Evolutionary conservation across 1,139 yeast genomes (phyloP).

Genomic region (Hyphopichia buzzinii): DNA sequence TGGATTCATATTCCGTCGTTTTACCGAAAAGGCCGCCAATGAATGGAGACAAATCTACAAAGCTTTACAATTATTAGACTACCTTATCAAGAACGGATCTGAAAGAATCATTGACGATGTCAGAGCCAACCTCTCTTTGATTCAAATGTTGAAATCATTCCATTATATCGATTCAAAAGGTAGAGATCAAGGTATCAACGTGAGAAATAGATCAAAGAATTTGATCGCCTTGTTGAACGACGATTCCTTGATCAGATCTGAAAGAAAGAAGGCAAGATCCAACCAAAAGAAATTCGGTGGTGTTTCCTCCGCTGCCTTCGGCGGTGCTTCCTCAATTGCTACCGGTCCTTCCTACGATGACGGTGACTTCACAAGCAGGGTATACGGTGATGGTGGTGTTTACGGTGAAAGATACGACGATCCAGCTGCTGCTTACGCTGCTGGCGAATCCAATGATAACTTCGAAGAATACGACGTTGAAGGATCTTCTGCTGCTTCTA

Average conservation of each 20-base stretch:
- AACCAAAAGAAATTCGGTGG: slow-evolving; percentile 80
- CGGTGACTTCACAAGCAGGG: slow-evolving; percentile 54
- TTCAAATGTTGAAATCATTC: slow-evolving; percentile 88
- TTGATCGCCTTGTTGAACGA: slow-evolving; percentile 70
- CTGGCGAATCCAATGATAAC: slow-evolving; percentile 36
- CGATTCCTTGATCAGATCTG: slow-evolving; percentile 73
- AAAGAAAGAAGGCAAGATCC: slow-evolving; percentile 84
- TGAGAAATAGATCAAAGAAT: slow-evolving; percentile 84
- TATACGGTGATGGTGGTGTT: slow-evolving; percentile 81
- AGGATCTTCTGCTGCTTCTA: slow-evolving; percentile 21
- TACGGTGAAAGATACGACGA: slow-evolving; percentile 68
- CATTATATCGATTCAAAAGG: slow-evolving; percentile 94
- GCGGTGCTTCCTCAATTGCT: slow-evolving; percentile 46
- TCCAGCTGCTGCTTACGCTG: slow-evolving; percentile 42
- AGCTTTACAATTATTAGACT: slow-evolving; percentile 86
- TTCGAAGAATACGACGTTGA: slow-evolving; percentile 73
- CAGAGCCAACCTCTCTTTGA: slow-evolving; percentile 74
- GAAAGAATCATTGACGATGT: slow-evolving; percentile 96
- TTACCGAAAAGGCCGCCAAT: slow-evolving; percentile 90
- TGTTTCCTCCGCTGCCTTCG: slow-evolving; percentile 51
- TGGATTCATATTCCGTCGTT: slow-evolving; percentile 72
- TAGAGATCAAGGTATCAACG: slow-evolving; percentile 94
- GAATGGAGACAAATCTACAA: slow-evolving; percentile 99
- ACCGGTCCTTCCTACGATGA: slow-evolving; percentile 46
- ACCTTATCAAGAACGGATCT: slow-evolving; percentile 85